Base-by-base conservation (phyloP, 2,329 filamentous ascomycete species). In the Calycina marina region DNA sequence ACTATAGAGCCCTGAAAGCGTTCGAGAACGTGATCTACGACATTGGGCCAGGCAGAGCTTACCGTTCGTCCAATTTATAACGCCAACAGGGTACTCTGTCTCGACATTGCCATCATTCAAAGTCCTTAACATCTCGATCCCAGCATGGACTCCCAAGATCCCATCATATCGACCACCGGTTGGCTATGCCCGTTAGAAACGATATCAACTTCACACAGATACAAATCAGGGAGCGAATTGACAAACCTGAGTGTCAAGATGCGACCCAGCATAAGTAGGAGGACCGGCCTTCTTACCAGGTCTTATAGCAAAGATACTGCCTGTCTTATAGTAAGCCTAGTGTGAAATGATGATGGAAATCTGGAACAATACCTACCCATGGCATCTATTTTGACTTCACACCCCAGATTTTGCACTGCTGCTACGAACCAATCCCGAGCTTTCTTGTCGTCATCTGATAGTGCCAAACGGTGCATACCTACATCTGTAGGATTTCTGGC, bases 371-470 rank as follows among this genome's bases (percentile, higher is more conserved):
- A 28, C 36, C 18, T 36, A 13, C 81, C 81, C 70, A 88, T 85
- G 15, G 69, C 61, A 49, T 90, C 82, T 1, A 83, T 55, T 0
- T 66, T 75, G 5, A 80, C 62, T 3, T 63, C 61, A 51, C 81
- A 88, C 6, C 75, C 77, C 0, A 85, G 57, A 0, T 57, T 59
- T 44, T 69, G 56, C 1, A 70, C 72, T 0, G 71, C 74, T 12
- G 72, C 52, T 0, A 74, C 64, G 41, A 90, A 85, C 81, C 81
- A 90, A 51, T 81, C 71, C 24, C 82, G 69, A 9, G 68, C 79
- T 45, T 68, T 55, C 48, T 76, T 80, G 50, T 88, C 82, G 2
- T 71, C 60, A 44, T 85, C 72, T 2, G 74, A 75, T 13, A 88
- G 63, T 3, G 79, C 61, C 1, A 88, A 67, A 2, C 82, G 73